Conservation (phyloP, 2,329 filamentous ascomycete genomes). For the Blastomyces silverae region DNA sequence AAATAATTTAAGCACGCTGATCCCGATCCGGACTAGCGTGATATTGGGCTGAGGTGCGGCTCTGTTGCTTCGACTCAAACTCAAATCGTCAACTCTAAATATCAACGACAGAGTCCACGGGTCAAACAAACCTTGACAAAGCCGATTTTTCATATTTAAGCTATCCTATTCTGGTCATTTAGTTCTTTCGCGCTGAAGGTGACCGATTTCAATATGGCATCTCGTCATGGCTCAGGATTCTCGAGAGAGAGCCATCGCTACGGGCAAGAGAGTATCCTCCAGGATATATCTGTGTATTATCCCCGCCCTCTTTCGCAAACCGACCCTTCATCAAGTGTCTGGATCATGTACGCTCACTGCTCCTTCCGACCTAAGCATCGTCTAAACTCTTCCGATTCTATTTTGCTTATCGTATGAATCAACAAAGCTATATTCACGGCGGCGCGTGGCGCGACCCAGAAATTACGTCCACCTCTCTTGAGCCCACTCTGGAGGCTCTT, state of each 20-base stretch:
- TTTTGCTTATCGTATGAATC: constrained; percentile 1
- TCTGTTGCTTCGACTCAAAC: neutral
- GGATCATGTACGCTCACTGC: constrained; percentile 35
- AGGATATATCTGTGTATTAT: constrained; percentile 30
- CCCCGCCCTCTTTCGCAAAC: constrained; percentile 20
- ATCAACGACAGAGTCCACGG: neutral
- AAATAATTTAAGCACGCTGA: constrained; percentile 12
- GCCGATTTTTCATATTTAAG: neutral
- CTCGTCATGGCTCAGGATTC: neutral
- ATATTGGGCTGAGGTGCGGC: neutral
- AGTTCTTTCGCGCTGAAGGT: neutral
- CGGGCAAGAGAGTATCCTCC: constrained; percentile 28
- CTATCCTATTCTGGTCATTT: neutral
- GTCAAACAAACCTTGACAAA: constrained; percentile 14
- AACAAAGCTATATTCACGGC: constrained; percentile 42
- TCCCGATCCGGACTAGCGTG: constrained; percentile 8
- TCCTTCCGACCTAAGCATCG: neutral
- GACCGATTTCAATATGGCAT: neutral
- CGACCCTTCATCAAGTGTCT: constrained; percentile 28
- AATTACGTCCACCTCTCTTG: constrained; percentile 34
- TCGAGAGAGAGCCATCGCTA: constrained; percentile 26
- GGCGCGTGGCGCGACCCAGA: constrained; percentile 46
- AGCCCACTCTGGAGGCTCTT: constrained; percentile 32
- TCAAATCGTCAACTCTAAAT: neutral
- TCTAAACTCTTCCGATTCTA: neutral